Evolutionary conservation across 202 grass and related monocot genomes (phyloP).

Genomic region (Thinopyrum obtusiflorum): DNA sequence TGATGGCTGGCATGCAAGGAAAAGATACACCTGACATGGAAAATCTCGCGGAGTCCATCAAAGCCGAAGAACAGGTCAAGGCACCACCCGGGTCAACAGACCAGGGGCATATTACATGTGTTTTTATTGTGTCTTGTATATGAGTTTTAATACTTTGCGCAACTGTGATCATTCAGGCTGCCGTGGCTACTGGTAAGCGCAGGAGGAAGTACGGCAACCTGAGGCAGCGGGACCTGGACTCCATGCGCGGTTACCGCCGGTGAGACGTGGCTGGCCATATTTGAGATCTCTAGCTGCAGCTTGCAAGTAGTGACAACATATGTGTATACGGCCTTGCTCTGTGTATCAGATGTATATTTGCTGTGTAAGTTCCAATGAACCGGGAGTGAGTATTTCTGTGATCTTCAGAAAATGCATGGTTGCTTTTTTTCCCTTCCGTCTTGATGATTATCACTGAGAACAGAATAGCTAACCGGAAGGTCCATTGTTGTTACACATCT

Average conservation of each 20-base stretch:
- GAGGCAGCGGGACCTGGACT: slow-evolving; percentile 47
- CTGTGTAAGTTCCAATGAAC: neutral
- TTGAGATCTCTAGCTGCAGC: neutral
- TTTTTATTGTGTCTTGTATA: slow-evolving; percentile 1
- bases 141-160: neutral
- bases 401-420: neutral
- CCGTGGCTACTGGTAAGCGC: slow-evolving; percentile 24
- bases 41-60: slow-evolving; percentile 75
- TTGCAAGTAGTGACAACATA: slow-evolving; percentile 9
- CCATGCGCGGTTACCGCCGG: slow-evolving; percentile 50
- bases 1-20: slow-evolving; percentile 90
- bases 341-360: neutral
- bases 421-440: neutral
- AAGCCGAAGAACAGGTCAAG: slow-evolving; percentile 72
- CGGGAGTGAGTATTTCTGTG: neutral
- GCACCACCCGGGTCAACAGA: neutral
- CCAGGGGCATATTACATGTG: neutral
- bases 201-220: slow-evolving; percentile 54
- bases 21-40: slow-evolving; percentile 68
- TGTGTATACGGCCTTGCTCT: neutral
- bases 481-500: too few species aligned
- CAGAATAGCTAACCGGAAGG: too few species aligned
- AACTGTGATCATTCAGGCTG: slow-evolving; percentile 24
- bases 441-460: neutral
- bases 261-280: slow-evolving; percentile 21